These are phyloP conservation scores for Penicillium samsonianum DNA, from an alignment of 495 filamentous ascomycete species.

Conservation along the genomic window DNA sequence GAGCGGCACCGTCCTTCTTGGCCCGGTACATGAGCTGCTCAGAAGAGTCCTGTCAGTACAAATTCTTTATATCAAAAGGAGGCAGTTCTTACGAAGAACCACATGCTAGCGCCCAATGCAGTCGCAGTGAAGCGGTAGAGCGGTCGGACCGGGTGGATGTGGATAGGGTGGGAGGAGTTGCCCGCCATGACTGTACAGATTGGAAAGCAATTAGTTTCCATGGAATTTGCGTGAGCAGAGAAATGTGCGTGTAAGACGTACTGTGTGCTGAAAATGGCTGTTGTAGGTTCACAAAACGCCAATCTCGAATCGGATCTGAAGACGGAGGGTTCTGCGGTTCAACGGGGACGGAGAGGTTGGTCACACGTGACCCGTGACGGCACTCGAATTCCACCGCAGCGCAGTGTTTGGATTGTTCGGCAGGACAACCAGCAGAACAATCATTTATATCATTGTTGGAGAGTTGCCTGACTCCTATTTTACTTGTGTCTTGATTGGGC, in stretches of 20 bases:
- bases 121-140: slow-evolving; percentile 85
- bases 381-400: slow-evolving; percentile 10
- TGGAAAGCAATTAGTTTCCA: slow-evolving; percentile 10
- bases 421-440: not conserved
- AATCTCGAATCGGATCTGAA: slow-evolving; percentile 16
- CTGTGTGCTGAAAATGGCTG: slow-evolving; percentile 18
- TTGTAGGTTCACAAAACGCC: slow-evolving; percentile 18
- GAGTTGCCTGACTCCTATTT: not conserved
- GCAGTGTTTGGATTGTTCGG: slow-evolving; percentile 1
- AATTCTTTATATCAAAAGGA: slow-evolving; percentile 1
- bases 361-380: slow-evolving; percentile 25
- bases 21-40: slow-evolving; percentile 88
- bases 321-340: slow-evolving; percentile 14
- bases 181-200: slow-evolving; percentile 52
- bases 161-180: slow-evolving; percentile 62
- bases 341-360: slow-evolving; percentile 12
- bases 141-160: slow-evolving; percentile 69
- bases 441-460: not conserved
- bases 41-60: slow-evolving; percentile 21
- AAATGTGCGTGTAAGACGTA: slow-evolving; percentile 1
- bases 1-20: slow-evolving; percentile 85
- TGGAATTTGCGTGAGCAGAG: not conserved
- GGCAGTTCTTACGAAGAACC: slow-evolving; percentile 82
- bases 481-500: not conserved
- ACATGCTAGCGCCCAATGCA: slow-evolving; percentile 91